phyloP scores from a whole-genome alignment of 73 alveolate species.

The Tetrahymena thermophila region DNA sequence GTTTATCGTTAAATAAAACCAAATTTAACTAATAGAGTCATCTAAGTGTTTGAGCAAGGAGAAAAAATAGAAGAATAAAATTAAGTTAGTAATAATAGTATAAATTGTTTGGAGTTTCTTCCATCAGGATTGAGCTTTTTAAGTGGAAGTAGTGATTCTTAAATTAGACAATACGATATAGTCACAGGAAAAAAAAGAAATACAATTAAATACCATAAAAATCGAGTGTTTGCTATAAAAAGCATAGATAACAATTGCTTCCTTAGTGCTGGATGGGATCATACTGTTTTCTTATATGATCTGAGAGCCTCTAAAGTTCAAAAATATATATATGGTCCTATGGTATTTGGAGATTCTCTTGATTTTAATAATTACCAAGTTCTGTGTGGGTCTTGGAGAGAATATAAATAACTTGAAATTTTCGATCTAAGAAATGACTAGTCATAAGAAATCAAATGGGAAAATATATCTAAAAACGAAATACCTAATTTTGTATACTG shows the following conservation, averaged over 20 bases:
- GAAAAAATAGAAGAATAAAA: neutral
- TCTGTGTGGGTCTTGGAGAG: constrained; percentile 25
- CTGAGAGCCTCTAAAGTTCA: constrained; percentile 12
- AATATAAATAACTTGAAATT: constrained; percentile 29
- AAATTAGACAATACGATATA: constrained; percentile 18
- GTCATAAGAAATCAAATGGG: neutral
- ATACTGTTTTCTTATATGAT: constrained; percentile 29
- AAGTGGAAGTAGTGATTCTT: constrained; percentile 28
- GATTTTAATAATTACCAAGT: constrained; percentile 26
- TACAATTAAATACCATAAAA: constrained; percentile 8
- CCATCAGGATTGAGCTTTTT: constrained; percentile 26
- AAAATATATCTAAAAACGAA: neutral
- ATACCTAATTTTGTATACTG: neutral
- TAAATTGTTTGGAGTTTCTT: constrained; percentile 24
- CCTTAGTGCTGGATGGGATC: constrained; percentile 43
- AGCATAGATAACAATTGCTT: constrained; percentile 5
- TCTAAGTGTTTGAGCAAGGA: neutral
- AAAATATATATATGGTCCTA: constrained; percentile 36
- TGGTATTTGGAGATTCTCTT: constrained; percentile 29
- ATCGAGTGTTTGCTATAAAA: constrained; percentile 32
- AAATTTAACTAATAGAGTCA: neutral
- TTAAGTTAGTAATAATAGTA: constrained; percentile 8
- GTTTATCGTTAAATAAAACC: neutral
- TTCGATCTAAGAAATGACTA: constrained; percentile 13
- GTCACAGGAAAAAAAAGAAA: constrained; percentile 1